Base-by-base conservation (phyloP, 140 eudicot genomes). In the Ambrosia hybrid region DNA sequence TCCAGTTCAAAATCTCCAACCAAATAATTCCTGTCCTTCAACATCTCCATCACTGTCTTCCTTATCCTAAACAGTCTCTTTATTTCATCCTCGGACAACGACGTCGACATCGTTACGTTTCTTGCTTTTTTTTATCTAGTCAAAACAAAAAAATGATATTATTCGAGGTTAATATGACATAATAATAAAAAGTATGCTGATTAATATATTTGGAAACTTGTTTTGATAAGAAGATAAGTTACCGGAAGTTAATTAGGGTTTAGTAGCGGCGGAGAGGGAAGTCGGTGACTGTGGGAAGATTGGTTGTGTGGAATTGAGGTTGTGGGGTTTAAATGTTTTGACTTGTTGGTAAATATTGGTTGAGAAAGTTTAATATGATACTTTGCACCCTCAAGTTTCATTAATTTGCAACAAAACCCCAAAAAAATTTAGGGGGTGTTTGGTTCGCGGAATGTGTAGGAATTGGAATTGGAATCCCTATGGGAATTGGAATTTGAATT, bases 41-140 rank as follows among this genome's bases (percentile, higher is more conserved):
- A 39, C 93, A 87, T 87, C 72, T 82, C 85, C 93, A 87, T 84
- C 71, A 84, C 83, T 36, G 89, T 84, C 69, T 70, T 87, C 72
- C 89, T 71, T 48, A 82, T 84, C 68, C 93, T 84, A 14, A 26
- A 82, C 57, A 87, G 46, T 53, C 89, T 82, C 63, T 81, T 74
- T 11, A 87, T 71, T 51, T 84, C 93, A 56, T 87, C 93, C 57
- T 87, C 93, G n/a, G 87, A 12, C 53, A 79, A 36, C 21, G 76
- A 48, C 57, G 82, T 78, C 66, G 83, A 74, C 78, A 78, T 65
- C 45, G 60, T 73, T 26, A 30, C 51, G 21, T 53, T 33, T 21
- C 16, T 69, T 65, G 34, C 2, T 49, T 14, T 14, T n/a, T 43
- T 38, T 48, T 39, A 57, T 21, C 76, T 38, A n/a, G 38, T 64